A percentile compares a stretch with the other conserved stretches of the same genome.
These are phyloP conservation scores for Pseudogymnoascus sp. DNA, from an alignment of 2,329 filamentous ascomycete species.

Conservation along the genomic window DNA sequence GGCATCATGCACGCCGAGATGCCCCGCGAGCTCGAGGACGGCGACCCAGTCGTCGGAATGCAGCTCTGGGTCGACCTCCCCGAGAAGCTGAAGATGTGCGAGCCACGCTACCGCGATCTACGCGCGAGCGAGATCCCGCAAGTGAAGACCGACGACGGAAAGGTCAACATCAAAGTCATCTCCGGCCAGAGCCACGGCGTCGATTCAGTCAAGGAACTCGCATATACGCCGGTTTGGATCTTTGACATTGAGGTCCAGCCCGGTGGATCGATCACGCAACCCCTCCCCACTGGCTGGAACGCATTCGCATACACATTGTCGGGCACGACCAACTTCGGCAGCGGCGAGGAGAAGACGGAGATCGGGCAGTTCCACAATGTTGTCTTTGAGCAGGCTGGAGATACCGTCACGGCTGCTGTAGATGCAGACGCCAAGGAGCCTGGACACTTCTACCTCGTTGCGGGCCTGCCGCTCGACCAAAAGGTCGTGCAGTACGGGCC, in stretches of 20 bases:
- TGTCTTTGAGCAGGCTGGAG: slow-evolving; percentile 74
- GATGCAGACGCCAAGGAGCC: slow-evolving; percentile 52
- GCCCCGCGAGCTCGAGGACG: slow-evolving; percentile 71
- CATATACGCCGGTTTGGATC: slow-evolving; percentile 96
- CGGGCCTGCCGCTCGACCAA: slow-evolving; percentile 73
- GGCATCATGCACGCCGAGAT: slow-evolving; percentile 96
- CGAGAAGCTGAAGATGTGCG: slow-evolving; percentile 70
- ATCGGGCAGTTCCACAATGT: slow-evolving; percentile 77
- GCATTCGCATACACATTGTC: slow-evolving; percentile 81
- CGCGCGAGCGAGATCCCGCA: slow-evolving; percentile 69
- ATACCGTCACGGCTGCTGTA: slow-evolving; percentile 65
- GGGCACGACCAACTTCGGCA: slow-evolving; percentile 59
- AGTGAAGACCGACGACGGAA: slow-evolving; percentile 62
- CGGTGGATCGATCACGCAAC: slow-evolving; percentile 68
- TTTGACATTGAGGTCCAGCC: slow-evolving; percentile 75
- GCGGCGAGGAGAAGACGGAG: slow-evolving; percentile 38
- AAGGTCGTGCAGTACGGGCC: slow-evolving; percentile 77
- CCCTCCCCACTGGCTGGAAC: slow-evolving; percentile 75
- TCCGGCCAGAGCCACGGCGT: slow-evolving; percentile 76
- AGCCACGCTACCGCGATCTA: slow-evolving; percentile 87
- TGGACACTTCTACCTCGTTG: slow-evolving; percentile 54
- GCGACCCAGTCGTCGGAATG: slow-evolving; percentile 72
- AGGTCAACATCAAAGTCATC: slow-evolving; percentile 81
- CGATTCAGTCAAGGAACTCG: slow-evolving; percentile 80
- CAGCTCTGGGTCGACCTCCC: slow-evolving; percentile 96